Conservation (phyloP, 768 basidiomycete species). For the Termitomyces heimii region DNA sequence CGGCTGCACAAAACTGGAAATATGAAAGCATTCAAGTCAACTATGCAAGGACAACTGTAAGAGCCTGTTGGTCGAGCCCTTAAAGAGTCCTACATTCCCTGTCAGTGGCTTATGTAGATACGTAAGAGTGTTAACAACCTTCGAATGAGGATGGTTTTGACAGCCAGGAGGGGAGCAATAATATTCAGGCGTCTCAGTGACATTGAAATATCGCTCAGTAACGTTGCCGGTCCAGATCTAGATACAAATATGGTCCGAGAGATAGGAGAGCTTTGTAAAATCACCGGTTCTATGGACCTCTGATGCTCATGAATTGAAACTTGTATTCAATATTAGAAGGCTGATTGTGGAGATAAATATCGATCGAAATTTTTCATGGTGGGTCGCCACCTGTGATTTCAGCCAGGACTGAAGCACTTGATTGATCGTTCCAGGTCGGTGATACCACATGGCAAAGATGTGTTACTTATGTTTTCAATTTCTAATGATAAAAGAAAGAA, state of each 20-base stretch:
- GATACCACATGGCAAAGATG: not conserved
- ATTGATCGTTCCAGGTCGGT: too few relatives aligned
- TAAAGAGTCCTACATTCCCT: not conserved
- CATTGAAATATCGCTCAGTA: not conserved
- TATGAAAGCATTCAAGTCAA: not conserved
- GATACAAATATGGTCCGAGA: not conserved
- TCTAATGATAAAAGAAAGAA: not conserved
- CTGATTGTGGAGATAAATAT: not conserved
- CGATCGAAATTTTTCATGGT: not conserved
- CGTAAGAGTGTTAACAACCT: not conserved
- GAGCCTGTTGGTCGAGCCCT: not conserved
- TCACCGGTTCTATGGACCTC: not conserved
- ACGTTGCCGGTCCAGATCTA: not conserved
- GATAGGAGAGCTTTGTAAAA: not conserved
- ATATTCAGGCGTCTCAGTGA: not conserved
- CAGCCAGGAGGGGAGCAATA: not conserved
- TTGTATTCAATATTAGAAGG: not conserved
- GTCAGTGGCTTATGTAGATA: not conserved
- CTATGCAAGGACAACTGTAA: not conserved
- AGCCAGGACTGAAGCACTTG: not conserved
- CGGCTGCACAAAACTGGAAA: conserved; percentile 3
- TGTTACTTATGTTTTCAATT: not conserved
- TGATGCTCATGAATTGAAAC: not conserved
- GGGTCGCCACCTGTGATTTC: not conserved
- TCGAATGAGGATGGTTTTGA: too few relatives aligned